A percentile compares a stretch with the other conserved stretches of the same genome.
Conservation (phyloP, 768 basidiomycete species). For the Suillus ampliporus region DNA sequence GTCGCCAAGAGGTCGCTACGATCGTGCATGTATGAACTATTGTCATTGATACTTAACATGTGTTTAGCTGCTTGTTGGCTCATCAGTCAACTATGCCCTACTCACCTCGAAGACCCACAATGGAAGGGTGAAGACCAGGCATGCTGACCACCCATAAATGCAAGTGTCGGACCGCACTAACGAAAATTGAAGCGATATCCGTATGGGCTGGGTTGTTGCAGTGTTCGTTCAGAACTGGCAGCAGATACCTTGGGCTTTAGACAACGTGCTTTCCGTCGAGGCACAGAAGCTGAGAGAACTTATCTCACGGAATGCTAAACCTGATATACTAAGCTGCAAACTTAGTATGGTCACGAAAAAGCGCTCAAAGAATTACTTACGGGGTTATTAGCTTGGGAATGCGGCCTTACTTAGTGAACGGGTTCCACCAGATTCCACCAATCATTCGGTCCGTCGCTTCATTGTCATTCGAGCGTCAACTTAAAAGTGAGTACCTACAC, state of each 20-base stretch:
- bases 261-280: background rate
- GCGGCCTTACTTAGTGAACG: background rate
- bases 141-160: constrained; percentile 4
- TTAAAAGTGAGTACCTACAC: background rate
- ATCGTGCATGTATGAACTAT: constrained; percentile 10
- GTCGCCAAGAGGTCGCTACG: constrained; percentile 12
- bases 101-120: constrained; percentile 1
- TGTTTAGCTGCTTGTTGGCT: background rate
- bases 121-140: background rate
- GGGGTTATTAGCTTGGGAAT: background rate
- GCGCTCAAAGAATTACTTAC: background rate
- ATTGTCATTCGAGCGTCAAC: background rate
- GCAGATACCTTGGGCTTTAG: background rate
- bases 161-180: background rate
- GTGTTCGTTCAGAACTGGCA: background rate
- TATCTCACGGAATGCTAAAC: constrained; percentile 1
- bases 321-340: background rate
- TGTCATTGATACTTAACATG: constrained; percentile 8
- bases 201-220: background rate
- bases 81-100: background rate
- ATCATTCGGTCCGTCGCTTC: background rate
- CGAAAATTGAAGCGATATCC: background rate
- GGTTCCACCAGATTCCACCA: background rate
- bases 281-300: background rate
- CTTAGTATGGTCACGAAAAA: background rate